phyloP scores from a whole-genome alignment of 441 rosid genomes.

The Eruca vesicaria region DNA sequence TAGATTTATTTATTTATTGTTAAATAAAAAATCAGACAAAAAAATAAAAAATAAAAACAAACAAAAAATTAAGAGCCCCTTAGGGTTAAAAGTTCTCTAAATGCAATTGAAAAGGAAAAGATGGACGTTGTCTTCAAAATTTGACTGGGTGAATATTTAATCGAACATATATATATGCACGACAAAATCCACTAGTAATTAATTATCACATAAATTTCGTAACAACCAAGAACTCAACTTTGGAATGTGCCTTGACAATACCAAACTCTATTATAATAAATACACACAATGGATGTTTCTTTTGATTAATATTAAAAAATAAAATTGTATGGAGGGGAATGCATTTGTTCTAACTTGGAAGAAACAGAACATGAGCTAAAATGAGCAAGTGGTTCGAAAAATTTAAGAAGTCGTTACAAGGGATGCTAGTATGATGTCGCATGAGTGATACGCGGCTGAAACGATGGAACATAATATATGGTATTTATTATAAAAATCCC shows the following conservation, averaged over 20 bases:
- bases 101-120: not conserved
- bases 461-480: not conserved
- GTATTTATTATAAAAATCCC: not conserved
- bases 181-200: not conserved
- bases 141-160: not conserved
- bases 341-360: not conserved
- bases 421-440: not conserved
- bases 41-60: too few species aligned
- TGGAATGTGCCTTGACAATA: not conserved
- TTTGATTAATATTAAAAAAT: not conserved
- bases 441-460: not conserved
- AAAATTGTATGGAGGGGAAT: not conserved
- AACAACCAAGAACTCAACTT: not conserved
- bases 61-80: too few species aligned
- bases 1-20: too few species aligned
- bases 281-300: not conserved
- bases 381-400: not conserved
- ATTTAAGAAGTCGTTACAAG: not conserved
- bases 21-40: too few species aligned
- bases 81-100: too few species aligned
- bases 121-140: not conserved
- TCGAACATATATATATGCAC: not conserved
- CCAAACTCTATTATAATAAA: not conserved
- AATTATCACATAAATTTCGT: not conserved
- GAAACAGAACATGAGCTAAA: not conserved